These are phyloP conservation scores for Nepenthes gracilis DNA, from an alignment of 148 eudicot genomes.

Conservation along the genomic window DNA sequence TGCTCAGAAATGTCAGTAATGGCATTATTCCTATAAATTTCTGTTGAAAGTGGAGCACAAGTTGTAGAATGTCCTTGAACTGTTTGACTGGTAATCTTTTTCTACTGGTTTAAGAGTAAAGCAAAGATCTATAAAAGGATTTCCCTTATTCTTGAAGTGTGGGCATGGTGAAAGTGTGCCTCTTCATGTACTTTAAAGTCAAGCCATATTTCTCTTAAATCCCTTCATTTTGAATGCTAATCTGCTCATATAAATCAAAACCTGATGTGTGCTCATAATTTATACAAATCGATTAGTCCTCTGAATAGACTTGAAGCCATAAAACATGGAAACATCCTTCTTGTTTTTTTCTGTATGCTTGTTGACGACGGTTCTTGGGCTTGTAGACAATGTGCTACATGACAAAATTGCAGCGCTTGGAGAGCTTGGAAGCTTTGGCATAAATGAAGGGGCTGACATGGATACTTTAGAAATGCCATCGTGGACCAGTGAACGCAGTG, in stretches of 20 bases:
- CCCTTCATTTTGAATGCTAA: slow-evolving; percentile 34
- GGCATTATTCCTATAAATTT: not conserved
- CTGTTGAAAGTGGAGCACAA: not conserved
- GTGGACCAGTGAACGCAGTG: slow-evolving; percentile 27
- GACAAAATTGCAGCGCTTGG: slow-evolving; percentile 23
- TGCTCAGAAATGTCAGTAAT: not conserved
- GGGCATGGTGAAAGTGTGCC: slow-evolving; percentile 48
- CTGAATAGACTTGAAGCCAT: slow-evolving; percentile 13
- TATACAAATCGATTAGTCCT: slow-evolving; percentile 28
- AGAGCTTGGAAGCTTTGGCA: slow-evolving; percentile 39
- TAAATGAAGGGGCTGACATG: slow-evolving; percentile 35
- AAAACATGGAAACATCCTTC: slow-evolving; percentile 37
- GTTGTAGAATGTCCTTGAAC: not conserved
- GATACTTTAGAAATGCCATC: slow-evolving; percentile 27
- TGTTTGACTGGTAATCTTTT: slow-evolving; percentile 2
- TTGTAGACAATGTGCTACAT: slow-evolving; percentile 18
- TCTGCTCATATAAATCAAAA: slow-evolving; percentile 47
- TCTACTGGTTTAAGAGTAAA: slow-evolving; percentile 67
- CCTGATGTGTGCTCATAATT: slow-evolving; percentile 22
- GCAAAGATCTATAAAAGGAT: slow-evolving; percentile 46
- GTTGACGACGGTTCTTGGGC: slow-evolving; percentile 32
- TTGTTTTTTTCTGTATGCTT: slow-evolving; percentile 28
- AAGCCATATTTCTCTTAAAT: slow-evolving; percentile 54
- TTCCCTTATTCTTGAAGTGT: slow-evolving; percentile 82
- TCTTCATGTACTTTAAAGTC: slow-evolving; percentile 82